Evolutionary conservation across 129 eudicot genomes (phyloP), one percentile per base, ranked within the genome.

Genomic region (Oenanthe sinensis): DNA sequence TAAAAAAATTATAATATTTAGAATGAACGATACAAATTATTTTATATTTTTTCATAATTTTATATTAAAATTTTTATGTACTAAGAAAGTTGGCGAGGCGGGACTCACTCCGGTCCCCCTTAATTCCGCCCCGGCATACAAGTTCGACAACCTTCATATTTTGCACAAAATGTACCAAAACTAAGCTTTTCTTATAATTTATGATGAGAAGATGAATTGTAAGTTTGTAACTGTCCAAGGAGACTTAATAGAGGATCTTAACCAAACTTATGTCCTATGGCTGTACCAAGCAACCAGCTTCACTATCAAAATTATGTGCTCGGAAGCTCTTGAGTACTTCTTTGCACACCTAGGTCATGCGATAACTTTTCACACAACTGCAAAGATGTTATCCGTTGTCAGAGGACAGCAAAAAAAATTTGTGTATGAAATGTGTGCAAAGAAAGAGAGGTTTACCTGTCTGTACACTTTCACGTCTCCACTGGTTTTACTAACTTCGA

Each of bases 301-400:
- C 37, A 6, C 13, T n/a, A n/a, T 28, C 50, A n/a, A 74, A 85
- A 75, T 78, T 85, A 83, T 40, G 89, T 55, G 28, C 67, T 85
- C 83, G 83, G 49, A 68, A 87, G 84, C 84, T 83, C 96, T 80
- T 88, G 86, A n/a, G n/a, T n/a, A 76, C 91, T 86, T 81, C 67
- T 75, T 1, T 92, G 77, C 68, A 87, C 94, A 30, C 91, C 94
- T 76, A 95, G 84, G 81, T 95, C 96, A 45, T 82, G 83, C 22
- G 92, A 88, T 67, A 95, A 84, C 82, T 84, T 90, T 26, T 85
- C 86, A 22, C 98, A 95, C 74, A 95, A 85, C 97, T 93, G 98
- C 88, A 45, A 52, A 47, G 2, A 84, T 22, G 13, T 5, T 58
- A 74, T 14, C 42, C 19, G 26, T 1, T 22, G 60, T 74, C 33